These are phyloP conservation scores for Cymbidium sinense DNA, from an alignment of 106 monocot genomes.

Conservation along the genomic window DNA sequence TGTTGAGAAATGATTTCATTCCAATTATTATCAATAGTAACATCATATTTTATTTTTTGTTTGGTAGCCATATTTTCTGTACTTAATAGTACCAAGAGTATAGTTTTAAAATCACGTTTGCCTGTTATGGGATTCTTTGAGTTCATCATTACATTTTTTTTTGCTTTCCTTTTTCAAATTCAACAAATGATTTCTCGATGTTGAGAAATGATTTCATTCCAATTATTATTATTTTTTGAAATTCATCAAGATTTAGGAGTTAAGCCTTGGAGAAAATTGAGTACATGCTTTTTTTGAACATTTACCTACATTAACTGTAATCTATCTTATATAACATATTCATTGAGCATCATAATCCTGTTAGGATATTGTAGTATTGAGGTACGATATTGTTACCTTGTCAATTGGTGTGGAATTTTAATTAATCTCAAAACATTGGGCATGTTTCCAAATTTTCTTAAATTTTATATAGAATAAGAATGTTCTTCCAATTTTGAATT, in stretches of 20 bases:
- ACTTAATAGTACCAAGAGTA: too few relatives aligned
- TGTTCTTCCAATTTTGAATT: not conserved
- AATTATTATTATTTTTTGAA: not conserved
- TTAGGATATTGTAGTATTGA: not conserved
- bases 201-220: not conserved
- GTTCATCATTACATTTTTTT: too few relatives aligned
- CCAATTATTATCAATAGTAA: not conserved
- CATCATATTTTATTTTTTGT: not conserved
- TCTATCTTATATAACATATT: not conserved
- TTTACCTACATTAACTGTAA: not conserved
- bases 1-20: too few relatives aligned
- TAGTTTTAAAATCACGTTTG: too few relatives aligned
- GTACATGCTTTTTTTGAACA: not conserved
- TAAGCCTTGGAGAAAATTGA: not conserved
- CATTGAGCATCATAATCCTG: not conserved
- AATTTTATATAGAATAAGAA: not conserved
- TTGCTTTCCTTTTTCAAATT: not conserved
- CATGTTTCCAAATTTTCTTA: not conserved
- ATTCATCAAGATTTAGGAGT: not conserved
- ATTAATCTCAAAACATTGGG: not conserved
- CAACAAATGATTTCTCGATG: not conserved
- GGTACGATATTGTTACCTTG: not conserved
- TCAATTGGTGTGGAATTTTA: not conserved
- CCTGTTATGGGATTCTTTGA: too few relatives aligned
- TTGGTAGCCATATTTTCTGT: not conserved